Evolutionary conservation across 768 basidiomycete genomes (phyloP), one percentile per base, ranked within the genome.

Genomic region (Phanerochaete carnosa): DNA sequence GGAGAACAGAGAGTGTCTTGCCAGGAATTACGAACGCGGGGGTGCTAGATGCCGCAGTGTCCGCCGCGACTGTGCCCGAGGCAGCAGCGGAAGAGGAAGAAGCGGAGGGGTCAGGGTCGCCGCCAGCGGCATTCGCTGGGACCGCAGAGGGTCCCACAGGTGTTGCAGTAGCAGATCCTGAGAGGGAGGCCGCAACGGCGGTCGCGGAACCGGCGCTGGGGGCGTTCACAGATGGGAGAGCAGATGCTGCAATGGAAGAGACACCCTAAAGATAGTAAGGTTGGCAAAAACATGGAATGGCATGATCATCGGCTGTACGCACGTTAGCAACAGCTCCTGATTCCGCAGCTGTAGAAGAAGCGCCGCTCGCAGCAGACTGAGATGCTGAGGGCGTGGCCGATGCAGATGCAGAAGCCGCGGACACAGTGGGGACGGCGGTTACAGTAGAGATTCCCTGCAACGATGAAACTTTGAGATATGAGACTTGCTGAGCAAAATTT

Each of bases 1-100:
- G 92, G 33, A 93, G 78, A 3, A 94, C 92, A 45, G 84, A 81
- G 19, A 94, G 66, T 59, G 80, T 79, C 75, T 84, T 89, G 23
- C 92, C 92, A 12, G 92, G 92, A 37, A 92, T 74, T 30, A 75
- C 66, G 72, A 91, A 90, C 3, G 79, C 71, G 2, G 76, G 72
- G 9, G 67, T 64, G 26, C 62, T 62, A 26, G 76, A 65, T 30
- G 73, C 64, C 4, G 74, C 60, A 22, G 70, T 60, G 47, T 71
- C 72, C 12, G 75, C 73, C 15, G 75, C 68, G 11, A 70, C 60
- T 9, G 78, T 57, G 45, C 80, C 69, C 13, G 77, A 54, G 1
- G 77, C 65, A 7, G 75, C 55, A 15, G 75, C 66, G 39, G 72
- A 66, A 11, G 73, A 71, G 13, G 65, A 51, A 43, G 39, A 43